phyloP scores from a whole-genome alignment of 2,329 filamentous ascomycete genomes.

The Sporothrix phasma region DNA sequence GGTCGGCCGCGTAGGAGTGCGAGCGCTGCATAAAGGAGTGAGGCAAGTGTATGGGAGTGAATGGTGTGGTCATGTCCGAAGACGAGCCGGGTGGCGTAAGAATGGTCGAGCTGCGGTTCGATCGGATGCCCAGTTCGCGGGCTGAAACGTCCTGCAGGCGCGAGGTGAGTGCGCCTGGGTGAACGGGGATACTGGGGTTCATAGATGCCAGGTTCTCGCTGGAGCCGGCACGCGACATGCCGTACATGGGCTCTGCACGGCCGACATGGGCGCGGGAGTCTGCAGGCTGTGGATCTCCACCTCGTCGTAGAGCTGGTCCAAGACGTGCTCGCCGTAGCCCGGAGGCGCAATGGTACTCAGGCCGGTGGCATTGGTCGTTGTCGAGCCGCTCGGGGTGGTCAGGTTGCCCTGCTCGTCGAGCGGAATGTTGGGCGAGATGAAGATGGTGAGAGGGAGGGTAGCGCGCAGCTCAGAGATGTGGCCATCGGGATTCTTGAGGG shows the following conservation, averaged over 20 bases:
- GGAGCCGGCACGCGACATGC: slow-evolving; percentile 64
- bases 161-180: slow-evolving; percentile 49
- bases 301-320: slow-evolving; percentile 85
- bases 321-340: slow-evolving; percentile 77
- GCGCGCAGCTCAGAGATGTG: slow-evolving; percentile 90
- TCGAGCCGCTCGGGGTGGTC: slow-evolving; percentile 45
- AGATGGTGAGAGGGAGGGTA: slow-evolving; percentile 81
- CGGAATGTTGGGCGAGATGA: slow-evolving; percentile 88
- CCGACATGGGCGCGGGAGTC: slow-evolving; percentile 60
- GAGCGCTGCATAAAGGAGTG: slow-evolving; percentile 22
- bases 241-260: slow-evolving; percentile 69
- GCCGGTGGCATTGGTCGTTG: slow-evolving; percentile 29
- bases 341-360: slow-evolving; percentile 68
- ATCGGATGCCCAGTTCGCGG: slow-evolving; percentile 30
- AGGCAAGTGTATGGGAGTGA: slow-evolving; percentile 29
- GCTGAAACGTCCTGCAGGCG: slow-evolving; percentile 59
- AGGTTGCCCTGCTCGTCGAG: slow-evolving; percentile 82
- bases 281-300: slow-evolving; percentile 74
- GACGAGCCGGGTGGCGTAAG: slow-evolving; percentile 22
- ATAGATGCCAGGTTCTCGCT: slow-evolving; percentile 65
- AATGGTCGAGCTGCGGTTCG: slow-evolving; percentile 32
- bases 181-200: slow-evolving; percentile 32
- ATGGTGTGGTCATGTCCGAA: slow-evolving; percentile 35
- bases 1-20: background rate
- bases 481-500: slow-evolving; percentile 87